Percentiles rank a stretch among this genome's conserved stretches.
Evolutionary conservation across 352 stramenopile species (phyloP).

Genomic region (Phytophthora chlamydospora): DNA sequence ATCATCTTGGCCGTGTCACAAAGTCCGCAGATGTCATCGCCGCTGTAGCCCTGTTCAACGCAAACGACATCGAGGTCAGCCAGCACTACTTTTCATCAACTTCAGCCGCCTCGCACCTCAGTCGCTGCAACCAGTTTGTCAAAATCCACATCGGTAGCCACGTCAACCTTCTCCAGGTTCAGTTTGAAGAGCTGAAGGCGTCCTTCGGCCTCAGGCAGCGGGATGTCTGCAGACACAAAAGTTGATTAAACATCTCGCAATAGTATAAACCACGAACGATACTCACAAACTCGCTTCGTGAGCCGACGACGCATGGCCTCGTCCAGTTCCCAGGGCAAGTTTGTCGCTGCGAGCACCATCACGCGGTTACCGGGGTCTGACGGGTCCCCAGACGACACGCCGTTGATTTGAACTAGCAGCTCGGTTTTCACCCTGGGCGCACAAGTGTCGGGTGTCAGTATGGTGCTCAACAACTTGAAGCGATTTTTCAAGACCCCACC

Average conservation of each 20-base stretch:
- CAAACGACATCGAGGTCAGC: not conserved
- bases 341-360: constrained; percentile 95
- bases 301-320: constrained; percentile 95
- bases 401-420: constrained; percentile 98
- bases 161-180: constrained; percentile 83
- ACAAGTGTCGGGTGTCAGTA: not conserved
- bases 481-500: constrained; percentile 36
- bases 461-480: not conserved
- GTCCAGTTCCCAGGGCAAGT: constrained; percentile 97
- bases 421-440: constrained; percentile 95
- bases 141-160: constrained; percentile 83
- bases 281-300: constrained; percentile 93
- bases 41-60: constrained; percentile 54
- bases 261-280: not conserved
- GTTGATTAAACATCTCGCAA: not conserved
- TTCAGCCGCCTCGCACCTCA: constrained; percentile 37
- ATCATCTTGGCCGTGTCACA: constrained; percentile 81
- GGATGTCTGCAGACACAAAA: constrained; percentile 45
- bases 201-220: constrained; percentile 57
- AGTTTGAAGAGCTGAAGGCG: constrained; percentile 76
- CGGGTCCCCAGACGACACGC: constrained; percentile 73
- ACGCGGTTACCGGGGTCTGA: constrained; percentile 54
- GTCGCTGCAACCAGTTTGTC: constrained; percentile 74
- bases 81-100: not conserved
- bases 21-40: constrained; percentile 60